Evolutionary conservation across 2,329 filamentous ascomycete genomes (phyloP).

Genomic region (Pyrenophora tritici-repentis): DNA sequence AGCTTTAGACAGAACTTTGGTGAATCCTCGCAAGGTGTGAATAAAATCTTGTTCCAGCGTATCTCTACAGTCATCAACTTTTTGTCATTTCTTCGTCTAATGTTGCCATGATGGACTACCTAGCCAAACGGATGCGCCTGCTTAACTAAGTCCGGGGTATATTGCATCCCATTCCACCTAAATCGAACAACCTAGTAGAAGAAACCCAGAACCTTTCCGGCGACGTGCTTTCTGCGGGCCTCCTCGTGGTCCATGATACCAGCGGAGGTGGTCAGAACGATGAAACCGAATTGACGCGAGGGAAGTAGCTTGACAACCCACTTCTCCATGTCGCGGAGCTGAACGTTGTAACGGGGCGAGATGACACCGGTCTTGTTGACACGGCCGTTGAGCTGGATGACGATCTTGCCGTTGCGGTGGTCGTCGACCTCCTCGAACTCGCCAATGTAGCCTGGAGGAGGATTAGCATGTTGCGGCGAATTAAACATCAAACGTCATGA

Average conservation of each 20-base stretch:
- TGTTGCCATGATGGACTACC: conserved; percentile 34
- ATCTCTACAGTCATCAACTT: conserved; percentile 23
- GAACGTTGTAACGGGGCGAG: conserved; percentile 98
- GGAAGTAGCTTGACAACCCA: conserved; percentile 99
- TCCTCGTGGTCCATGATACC: conserved; percentile 99
- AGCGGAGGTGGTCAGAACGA: conserved; percentile 97
- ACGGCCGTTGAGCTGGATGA: conserved; percentile 98
- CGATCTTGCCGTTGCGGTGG: conserved; percentile 99
- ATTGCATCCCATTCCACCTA: conserved; percentile 32
- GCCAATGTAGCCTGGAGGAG: conserved; percentile 84
- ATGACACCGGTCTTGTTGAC: conserved; percentile 99
- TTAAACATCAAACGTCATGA: conserved; percentile 90
- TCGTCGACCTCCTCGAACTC: conserved; percentile 99
- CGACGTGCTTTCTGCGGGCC: conserved; percentile 97
- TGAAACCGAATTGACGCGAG: conserved; percentile 99
- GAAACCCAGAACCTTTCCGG: conserved; percentile 99
- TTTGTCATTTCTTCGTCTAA: conserved; percentile 41
- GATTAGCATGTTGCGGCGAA: conserved; percentile 77
- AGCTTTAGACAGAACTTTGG: no score
- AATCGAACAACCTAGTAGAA: conserved; percentile 75
- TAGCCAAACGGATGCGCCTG: conserved; percentile 31
- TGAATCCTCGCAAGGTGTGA: no score
- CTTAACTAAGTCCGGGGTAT: conserved; percentile 38
- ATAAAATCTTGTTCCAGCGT: no score
- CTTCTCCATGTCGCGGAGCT: conserved; percentile 97